Evolutionary conservation across 257 asterid species (phyloP), one percentile per base, ranked within the genome.

Genomic region (Ajuga chamaepitys): DNA sequence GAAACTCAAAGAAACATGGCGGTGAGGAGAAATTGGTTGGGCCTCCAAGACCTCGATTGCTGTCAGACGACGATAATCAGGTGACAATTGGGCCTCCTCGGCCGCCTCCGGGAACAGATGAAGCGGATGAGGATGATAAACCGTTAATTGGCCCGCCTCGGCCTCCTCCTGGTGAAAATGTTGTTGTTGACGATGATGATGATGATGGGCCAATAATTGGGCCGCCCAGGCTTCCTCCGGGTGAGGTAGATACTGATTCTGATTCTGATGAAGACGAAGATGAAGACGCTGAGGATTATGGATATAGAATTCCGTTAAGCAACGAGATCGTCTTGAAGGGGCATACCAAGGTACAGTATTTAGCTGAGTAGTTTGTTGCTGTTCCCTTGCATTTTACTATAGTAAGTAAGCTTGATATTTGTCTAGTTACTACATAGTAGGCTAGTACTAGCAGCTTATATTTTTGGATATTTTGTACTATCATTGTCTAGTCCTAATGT

Each of bases 261-360:
- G 84, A 66, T 3, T 84, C 57, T 16, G 83, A 82, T 2, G 91
- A 71, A 40, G 96, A 88, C 5, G 95, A 82, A 48, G 88, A 78
- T 7, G 81, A 83, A 1, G 93, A 82, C 40, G 88, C 75, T 14
- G 90, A 76, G 70, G 80, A 74, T 62, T 62, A 82, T 73, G 78
- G 58, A 52, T 78, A 68, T 77, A 79, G 91, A 55, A 78, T 89
- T 61, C 99, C 99, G 5, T n/a, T 83, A 75, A 93, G 99, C 75
- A 93, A 93, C 66, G 99, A 93, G 83, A 87, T 93, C 75, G 81
- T 87, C 62, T 78, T 93, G 75, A 89, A 88, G 80, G 99, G 97
- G 67, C 99, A 89, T 61, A 77, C 95, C 30, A 92, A 92, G 98
- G 98, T 92, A 72, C 32, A 16, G 1, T 50, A 40, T 3, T 17